Conservation (phyloP, 805 yeast species). For the Starmerella cellae region DNA sequence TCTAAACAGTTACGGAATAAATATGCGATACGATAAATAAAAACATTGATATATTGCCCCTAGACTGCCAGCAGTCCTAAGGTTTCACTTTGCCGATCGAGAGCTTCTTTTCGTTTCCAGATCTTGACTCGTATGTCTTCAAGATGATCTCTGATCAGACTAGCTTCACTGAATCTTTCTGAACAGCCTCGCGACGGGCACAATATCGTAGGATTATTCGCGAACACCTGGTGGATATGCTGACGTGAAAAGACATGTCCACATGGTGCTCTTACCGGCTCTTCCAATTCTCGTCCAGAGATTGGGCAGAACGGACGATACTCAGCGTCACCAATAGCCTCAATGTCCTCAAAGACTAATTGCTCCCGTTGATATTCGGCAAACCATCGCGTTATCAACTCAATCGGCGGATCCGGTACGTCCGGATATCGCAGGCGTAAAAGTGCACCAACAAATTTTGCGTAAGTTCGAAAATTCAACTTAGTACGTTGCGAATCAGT, state of each 20-base stretch:
- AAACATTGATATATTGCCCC: not conserved
- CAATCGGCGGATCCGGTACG: not conserved
- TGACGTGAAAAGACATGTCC: conserved; percentile 14
- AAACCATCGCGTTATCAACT: not conserved
- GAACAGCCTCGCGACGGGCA: conserved; percentile 17
- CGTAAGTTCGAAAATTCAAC: not conserved
- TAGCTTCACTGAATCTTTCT: not conserved
- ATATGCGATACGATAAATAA: conserved; percentile 5
- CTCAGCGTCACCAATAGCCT: conserved; percentile 4
- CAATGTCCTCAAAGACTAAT: conserved; percentile 5
- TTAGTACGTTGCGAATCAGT: not conserved
- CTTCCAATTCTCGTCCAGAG: conserved; percentile 5
- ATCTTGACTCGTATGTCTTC: conserved; percentile 9
- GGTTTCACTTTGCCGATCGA: not conserved
- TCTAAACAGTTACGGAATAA: not conserved
- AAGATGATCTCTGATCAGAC: conserved; percentile 10
- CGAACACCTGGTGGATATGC: not conserved
- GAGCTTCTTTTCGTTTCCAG: not conserved
- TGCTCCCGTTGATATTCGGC: not conserved
- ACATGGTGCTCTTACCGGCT: conserved; percentile 17
- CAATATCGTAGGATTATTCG: too few species aligned
- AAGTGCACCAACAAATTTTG: not conserved
- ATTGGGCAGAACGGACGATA: conserved; percentile 12
- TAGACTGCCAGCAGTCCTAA: not conserved
- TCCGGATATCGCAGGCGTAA: not conserved